phyloP scores from a whole-genome alignment of 768 basidiomycete genomes.

The Serendipita sp. region DNA sequence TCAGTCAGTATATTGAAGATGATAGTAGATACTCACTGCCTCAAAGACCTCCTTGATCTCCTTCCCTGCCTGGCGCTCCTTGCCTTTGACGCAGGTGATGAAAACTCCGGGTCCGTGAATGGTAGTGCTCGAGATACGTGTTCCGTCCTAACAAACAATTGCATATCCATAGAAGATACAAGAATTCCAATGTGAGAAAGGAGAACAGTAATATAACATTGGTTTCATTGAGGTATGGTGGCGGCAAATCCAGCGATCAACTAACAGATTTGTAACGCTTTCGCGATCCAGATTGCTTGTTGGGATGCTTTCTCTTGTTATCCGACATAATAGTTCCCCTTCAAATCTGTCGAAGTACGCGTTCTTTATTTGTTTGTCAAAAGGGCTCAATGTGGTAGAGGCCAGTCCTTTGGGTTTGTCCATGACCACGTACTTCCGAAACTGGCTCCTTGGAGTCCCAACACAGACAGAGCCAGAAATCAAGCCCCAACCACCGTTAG shows the following conservation, averaged over 20 bases:
- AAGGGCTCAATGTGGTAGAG: not conserved
- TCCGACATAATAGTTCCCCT: not conserved
- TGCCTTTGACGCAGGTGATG: conserved; percentile 1
- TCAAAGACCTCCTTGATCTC: not conserved
- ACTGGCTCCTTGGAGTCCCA: not conserved
- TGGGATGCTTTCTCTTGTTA: not conserved
- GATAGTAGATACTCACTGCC: not conserved
- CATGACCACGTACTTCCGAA: conserved; percentile 3
- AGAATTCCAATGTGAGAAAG: no score
- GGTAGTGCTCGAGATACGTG: not conserved
- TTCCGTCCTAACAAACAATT: not conserved
- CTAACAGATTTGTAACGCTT: not conserved
- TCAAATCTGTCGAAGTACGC: not conserved
- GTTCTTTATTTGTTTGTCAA: not conserved
- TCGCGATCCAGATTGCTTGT: not conserved
- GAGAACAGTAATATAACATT: no score
- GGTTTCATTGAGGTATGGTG: not conserved
- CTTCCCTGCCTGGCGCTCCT: not conserved
- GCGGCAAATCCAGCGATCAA: not conserved
- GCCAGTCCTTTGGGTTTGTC: not conserved
- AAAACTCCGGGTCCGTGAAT: not conserved
- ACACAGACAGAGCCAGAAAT: not conserved
- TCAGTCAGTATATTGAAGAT: not conserved
- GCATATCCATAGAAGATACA: not conserved
- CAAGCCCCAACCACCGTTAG: not conserved